A percentile compares a stretch with the other conserved stretches of the same genome.
Evolutionary conservation across 2,329 filamentous ascomycete genomes (phyloP).

Genomic region (Arthrobotrys sinensis): DNA sequence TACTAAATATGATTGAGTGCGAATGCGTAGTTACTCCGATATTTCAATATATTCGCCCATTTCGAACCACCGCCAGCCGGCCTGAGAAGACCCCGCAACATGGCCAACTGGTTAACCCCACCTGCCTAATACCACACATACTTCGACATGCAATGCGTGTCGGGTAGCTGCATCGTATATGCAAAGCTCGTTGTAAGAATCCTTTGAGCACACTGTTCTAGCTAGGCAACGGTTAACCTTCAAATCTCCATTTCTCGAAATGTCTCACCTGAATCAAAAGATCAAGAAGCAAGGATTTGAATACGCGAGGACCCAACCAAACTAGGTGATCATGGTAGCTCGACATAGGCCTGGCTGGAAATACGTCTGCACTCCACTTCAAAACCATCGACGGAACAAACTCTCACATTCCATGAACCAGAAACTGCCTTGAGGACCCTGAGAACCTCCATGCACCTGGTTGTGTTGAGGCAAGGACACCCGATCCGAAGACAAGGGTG

Average conservation of each 20-base stretch:
- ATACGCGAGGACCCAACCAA: conserved; percentile 22
- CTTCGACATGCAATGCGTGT: conserved; percentile 23
- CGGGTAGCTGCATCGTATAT: not conserved
- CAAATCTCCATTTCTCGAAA: conserved; percentile 1
- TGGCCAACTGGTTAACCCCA: not conserved
- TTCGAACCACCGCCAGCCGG: conserved; percentile 10
- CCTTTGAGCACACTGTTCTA: not conserved
- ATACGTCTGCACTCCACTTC: not conserved
- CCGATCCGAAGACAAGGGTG: conserved; percentile 20
- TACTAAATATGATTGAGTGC: not conserved
- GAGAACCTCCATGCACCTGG: not conserved
- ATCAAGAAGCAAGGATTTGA: conserved; percentile 31
- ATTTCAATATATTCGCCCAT: conserved; percentile 17
- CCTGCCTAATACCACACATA: not conserved
- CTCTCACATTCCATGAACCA: conserved; percentile 1
- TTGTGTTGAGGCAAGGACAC: conserved; percentile 23
- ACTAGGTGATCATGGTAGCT: not conserved
- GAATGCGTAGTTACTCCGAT: not conserved
- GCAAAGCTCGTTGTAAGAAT: conserved; percentile 1
- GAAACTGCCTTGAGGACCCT: not conserved
- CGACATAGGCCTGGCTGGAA: not conserved
- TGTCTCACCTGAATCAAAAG: conserved; percentile 56
- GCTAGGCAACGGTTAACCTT: conserved; percentile 20
- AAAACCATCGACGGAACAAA: conserved; percentile 1
- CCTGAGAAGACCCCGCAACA: not conserved